Evolutionary conservation across 2,329 filamentous ascomycete species (phyloP), one percentile per base, ranked within the genome.

Genomic region (Fusarium torulosum): DNA sequence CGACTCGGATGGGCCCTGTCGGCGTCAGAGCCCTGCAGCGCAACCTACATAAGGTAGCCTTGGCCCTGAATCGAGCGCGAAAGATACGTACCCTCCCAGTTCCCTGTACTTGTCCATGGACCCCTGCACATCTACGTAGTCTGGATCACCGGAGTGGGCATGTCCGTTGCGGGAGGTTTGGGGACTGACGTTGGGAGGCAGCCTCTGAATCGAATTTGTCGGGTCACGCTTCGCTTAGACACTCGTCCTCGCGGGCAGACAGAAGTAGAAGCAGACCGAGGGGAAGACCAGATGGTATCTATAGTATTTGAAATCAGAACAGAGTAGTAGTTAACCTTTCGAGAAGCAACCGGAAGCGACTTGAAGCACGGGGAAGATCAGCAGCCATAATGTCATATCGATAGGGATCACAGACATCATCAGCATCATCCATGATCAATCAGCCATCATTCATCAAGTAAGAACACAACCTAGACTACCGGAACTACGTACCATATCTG

Each of bases 401-500:
- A 60, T 53, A 54, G 40, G 33, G 47, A 59, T 43, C 40, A 43
- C 13, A 47, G 59, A 44, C 59, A 62, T 63, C 56, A 61, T 51
- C 59, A 35, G 45, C 66, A 69, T 69, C 66, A 69, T 68, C 53
- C 62, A 69, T 63, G 56, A 61, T 66, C 45, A 49, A 65, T 53
- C 47, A 68, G 49, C 38, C 65, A 67, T 64, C 59, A 54, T 51
- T 45, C 45, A 68, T 53, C 33, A 64, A 38, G 54, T 65, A 54
- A 68, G 53, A 33, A n/a, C 9, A 37, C 35, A 37, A 17, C 35
- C 35, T 37, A 37, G 35, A 19, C n/a, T n/a, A n/a, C 17, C 35
- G 37, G 45, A 43, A 66, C 45, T 58, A 60, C 45, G 46, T 61
- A 55, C 43, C 20, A 40, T 25, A 41, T 42, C 50, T 50, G 41